A percentile compares a stretch with the other conserved stretches of the same genome.
Conservation (phyloP, 176 grass and related monocot genomes). For the Thinopyrum elongatum region DNA sequence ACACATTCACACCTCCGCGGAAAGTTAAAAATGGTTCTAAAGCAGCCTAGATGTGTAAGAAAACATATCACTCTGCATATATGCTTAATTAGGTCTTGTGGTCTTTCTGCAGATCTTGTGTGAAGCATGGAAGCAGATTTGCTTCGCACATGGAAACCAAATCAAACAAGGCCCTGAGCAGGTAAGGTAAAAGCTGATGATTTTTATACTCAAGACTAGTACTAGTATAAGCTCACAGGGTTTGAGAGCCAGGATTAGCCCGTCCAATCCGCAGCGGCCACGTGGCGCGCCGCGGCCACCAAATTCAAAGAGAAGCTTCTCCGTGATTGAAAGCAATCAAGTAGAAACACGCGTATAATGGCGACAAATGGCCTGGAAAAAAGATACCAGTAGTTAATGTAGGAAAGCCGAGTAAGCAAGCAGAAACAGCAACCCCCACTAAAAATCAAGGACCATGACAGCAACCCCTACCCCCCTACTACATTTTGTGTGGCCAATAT, state of each 20-base stretch:
- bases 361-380: slow-evolving; percentile 27
- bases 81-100: slow-evolving; percentile 25
- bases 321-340: slow-evolving; percentile 39
- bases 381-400: slow-evolving; percentile 15
- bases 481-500: slow-evolving; percentile 33
- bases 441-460: slow-evolving; percentile 63
- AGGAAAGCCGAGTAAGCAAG: slow-evolving; percentile 49
- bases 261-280: neutral
- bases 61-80: slow-evolving; percentile 19
- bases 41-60: neutral
- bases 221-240: slow-evolving; percentile 23
- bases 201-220: slow-evolving; percentile 10
- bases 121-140: slow-evolving; percentile 28
- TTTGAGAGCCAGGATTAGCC: neutral
- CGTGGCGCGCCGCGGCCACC: neutral
- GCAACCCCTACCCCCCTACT: slow-evolving; percentile 37
- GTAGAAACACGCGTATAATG: slow-evolving; percentile 23
- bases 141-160: slow-evolving; percentile 49
- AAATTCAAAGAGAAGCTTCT: slow-evolving; percentile 49
- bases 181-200: neutral
- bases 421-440: slow-evolving; percentile 45
- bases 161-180: slow-evolving; percentile 17
- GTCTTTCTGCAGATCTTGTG: slow-evolving; percentile 28
- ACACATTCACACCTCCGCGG: neutral
- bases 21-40: neutral